Evolutionary conservation across 345 rosid species (phyloP), one percentile per base, ranked within the genome.

Genomic region (Odontarrhena argentea): DNA sequence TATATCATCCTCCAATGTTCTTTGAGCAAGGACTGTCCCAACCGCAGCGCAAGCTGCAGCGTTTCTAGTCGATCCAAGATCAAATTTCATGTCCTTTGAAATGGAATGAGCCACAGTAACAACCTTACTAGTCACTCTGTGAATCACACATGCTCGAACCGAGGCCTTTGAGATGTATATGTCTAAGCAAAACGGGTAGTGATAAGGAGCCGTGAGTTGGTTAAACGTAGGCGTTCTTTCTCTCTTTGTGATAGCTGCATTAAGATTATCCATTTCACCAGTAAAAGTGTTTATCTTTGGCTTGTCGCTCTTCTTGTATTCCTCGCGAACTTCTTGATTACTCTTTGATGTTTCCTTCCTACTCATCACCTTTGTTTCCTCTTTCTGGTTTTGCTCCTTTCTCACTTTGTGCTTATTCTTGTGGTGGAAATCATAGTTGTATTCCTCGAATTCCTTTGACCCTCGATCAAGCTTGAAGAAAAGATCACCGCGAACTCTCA

Each of bases 51-150:
- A 94, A 51, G 95, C 84, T 59, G 71, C 63, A 2, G 77, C 84
- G 59, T 87, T 87, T 82, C 84, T 87, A 8, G 91, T 88, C 2
- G 96, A 94, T 58, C 74, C 62, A 55, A 88, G 84, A 64, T 87
- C 91, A 32, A 91, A 84, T 71, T 91, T 94, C 84, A 94, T 68
- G 82, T 91, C 96, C 78, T 82, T 91, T 0, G 96, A 88, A 58
- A 91, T 94, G 2, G 95, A 94, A 83, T 94, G 95, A 26, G 91
- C 96, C 64, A 87, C 89, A 18, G 80, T 84, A 7, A 91, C 97
- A 50, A 94, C 99, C 55, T 85, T 94, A 75, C 97, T 87, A 8
- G 91, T 88, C 13, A 80, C 95, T 53, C 95, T 73, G 70, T 91
- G 99, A 65, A 91, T 50, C 51, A 94, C 79, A 55, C 91, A 94